Percentiles rank a stretch among this genome's conserved stretches.
These are phyloP conservation scores for Venturia oleaginea DNA, from an alignment of 2,329 filamentous ascomycete species.

Conservation along the genomic window DNA sequence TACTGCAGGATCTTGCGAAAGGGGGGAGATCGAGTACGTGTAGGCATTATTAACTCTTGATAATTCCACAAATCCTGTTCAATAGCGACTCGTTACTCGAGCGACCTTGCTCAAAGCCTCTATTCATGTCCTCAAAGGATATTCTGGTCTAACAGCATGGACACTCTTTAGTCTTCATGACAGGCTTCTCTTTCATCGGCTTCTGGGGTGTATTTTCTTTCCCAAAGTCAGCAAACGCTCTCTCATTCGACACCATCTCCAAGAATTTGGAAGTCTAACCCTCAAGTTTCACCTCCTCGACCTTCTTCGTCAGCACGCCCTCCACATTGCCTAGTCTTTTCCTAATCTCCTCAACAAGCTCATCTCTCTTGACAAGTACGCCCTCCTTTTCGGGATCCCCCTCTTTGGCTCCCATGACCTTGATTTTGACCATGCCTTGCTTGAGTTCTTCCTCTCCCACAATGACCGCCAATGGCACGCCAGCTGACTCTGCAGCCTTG, in stretches of 20 bases:
- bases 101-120: no score
- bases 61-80: background rate
- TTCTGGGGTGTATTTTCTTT: background rate
- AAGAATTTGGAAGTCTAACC: background rate
- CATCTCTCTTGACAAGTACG: slow-evolving; percentile 56
- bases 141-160: background rate
- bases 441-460: slow-evolving; percentile 84
- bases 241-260: background rate
- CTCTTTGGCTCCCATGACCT: slow-evolving; percentile 70
- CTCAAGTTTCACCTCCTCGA: slow-evolving; percentile 3
- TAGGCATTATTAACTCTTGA: no score
- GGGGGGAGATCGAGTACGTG: no score
- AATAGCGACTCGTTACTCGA: no score
- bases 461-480: slow-evolving; percentile 78
- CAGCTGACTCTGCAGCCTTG: slow-evolving; percentile 73
- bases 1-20: no score
- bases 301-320: background rate
- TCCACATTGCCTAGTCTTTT: slow-evolving; percentile 29
- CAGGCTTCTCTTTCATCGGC: background rate
- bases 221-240: background rate
- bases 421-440: slow-evolving; percentile 70
- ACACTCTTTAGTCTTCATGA: background rate
- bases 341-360: slow-evolving; percentile 57
- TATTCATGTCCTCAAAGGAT: no score
- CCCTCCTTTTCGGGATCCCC: slow-evolving; percentile 89